These are phyloP conservation scores for Stentor coeruleus DNA, from an alignment of 73 alveolate species.

Conservation along the genomic window DNA sequence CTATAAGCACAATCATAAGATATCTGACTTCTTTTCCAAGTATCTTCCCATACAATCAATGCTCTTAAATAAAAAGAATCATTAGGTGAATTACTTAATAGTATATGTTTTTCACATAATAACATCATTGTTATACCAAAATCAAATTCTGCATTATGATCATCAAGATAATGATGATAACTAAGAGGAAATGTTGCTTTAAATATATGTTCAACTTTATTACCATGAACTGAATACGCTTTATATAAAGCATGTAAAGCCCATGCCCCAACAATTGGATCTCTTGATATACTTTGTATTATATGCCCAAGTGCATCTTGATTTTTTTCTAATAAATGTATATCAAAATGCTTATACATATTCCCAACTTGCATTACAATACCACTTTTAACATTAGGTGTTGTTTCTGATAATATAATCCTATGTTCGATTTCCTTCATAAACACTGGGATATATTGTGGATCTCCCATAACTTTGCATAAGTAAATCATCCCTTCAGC, in stretches of 20 bases:
- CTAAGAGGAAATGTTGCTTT: constrained; percentile 24
- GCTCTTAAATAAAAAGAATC: background rate
- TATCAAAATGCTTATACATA: constrained; percentile 18
- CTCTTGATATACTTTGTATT: constrained; percentile 24
- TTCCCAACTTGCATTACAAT: background rate
- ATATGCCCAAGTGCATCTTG: constrained; percentile 12
- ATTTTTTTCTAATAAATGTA: constrained; percentile 1
- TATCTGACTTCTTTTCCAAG: background rate
- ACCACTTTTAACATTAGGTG: constrained; percentile 9
- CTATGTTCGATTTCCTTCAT: constrained; percentile 21
- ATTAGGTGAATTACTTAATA: background rate
- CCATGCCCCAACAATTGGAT: constrained; percentile 19
- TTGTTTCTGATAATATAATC: background rate
- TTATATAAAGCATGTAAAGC: constrained; percentile 12
- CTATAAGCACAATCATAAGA: background rate
- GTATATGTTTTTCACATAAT: background rate
- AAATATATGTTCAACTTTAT: background rate
- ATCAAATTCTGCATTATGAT: background rate
- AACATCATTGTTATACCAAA: constrained; percentile 1
- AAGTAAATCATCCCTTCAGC: constrained; percentile 20
- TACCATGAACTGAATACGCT: background rate
- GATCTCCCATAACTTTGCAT: constrained; percentile 19
- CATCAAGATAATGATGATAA: constrained; percentile 13
- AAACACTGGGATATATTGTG: constrained; percentile 23
- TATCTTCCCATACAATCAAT: constrained; percentile 11